phyloP scores from a whole-genome alignment of 768 basidiomycete species.

The Termitomyces sp. region DNA sequence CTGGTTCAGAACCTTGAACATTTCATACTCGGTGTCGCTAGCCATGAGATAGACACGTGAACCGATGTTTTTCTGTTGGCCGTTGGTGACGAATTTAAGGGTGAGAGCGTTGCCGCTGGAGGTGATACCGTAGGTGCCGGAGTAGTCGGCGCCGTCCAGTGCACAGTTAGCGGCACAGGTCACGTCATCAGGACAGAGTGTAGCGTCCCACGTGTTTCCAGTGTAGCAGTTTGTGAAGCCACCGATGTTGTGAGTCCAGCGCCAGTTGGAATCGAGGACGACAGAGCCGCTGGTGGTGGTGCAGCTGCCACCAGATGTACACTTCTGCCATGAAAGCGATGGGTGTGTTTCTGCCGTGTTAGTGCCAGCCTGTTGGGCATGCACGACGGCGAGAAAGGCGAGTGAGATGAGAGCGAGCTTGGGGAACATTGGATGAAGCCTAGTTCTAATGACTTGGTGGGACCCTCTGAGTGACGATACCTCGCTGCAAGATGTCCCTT shows the following conservation, averaged over 20 bases:
- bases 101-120: conserved; percentile 43
- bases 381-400: conserved; percentile 36
- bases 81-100: conserved; percentile 43
- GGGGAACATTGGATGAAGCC: conserved; percentile 28
- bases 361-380: conserved; percentile 44
- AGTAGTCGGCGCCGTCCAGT: conserved; percentile 42
- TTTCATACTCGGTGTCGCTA: conserved; percentile 36
- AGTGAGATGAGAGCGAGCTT: conserved; percentile 34
- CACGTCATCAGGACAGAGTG: conserved; percentile 41
- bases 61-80: conserved; percentile 32
- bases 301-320: conserved; percentile 43
- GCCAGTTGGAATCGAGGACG: conserved; percentile 55
- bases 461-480: background rate
- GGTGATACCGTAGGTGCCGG: conserved; percentile 47
- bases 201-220: conserved; percentile 48
- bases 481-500: background rate
- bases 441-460: background rate
- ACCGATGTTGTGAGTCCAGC: conserved; percentile 40
- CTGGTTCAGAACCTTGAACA: conserved; percentile 11
- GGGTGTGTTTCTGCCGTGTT: conserved; percentile 41
- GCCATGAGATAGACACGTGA: conserved; percentile 48
- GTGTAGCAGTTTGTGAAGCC: conserved; percentile 46
- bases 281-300: conserved; percentile 30
- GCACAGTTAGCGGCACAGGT: conserved; percentile 27
- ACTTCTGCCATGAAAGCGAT: conserved; percentile 39